Conservation (phyloP, 169 alveolate species). For the Cyclospora cayetanensis region DNA sequence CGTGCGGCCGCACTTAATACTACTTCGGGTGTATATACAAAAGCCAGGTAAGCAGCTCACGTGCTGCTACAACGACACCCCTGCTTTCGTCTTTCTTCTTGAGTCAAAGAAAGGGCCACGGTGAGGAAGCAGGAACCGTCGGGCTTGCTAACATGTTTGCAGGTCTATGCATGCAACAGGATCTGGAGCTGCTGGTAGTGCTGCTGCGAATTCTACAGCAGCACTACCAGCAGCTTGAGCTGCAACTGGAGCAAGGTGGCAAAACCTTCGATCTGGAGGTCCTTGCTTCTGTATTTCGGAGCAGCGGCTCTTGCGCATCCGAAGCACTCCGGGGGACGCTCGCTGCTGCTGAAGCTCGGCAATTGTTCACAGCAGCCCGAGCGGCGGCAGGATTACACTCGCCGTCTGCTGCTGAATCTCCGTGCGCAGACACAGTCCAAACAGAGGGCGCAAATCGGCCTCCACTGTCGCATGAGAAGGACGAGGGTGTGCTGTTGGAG, state of each 20-base stretch:
- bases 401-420: background rate
- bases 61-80: too few species aligned
- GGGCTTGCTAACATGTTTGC: too few species aligned
- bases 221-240: conserved; percentile 14
- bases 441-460: background rate
- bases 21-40: conserved; percentile 1
- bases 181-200: conserved; percentile 9
- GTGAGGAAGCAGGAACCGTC: too few species aligned
- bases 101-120: too few species aligned
- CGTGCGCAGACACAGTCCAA: background rate
- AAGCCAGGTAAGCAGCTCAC: background rate
- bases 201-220: conserved; percentile 9
- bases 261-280: background rate
- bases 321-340: background rate
- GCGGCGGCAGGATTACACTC: background rate
- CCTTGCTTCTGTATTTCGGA: background rate
- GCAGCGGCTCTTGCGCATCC: conserved; percentile 1
- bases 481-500: background rate
- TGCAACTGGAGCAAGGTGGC: background rate
- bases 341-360: background rate
- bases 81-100: too few species aligned
- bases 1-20: background rate
- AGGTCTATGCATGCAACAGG: background rate
- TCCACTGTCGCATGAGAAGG: background rate
- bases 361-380: background rate